Evolutionary conservation across 805 yeast species (phyloP).

Genomic region (Starmerella khaoyaiensis): DNA sequence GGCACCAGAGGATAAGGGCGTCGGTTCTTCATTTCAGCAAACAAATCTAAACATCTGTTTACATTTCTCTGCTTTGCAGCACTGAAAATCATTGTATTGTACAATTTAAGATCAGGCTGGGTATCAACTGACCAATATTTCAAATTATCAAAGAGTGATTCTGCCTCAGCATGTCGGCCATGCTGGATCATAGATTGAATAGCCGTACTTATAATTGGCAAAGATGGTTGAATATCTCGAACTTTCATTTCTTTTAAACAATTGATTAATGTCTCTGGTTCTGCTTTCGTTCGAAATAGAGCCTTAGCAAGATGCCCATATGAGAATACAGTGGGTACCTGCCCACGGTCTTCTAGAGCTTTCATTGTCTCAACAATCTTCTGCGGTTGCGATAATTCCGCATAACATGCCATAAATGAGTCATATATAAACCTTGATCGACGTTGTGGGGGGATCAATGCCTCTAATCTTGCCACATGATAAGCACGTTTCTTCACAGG

Average conservation of each 20-base stretch:
- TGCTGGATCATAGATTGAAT: slow-evolving; percentile 46
- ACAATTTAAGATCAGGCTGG: slow-evolving; percentile 55
- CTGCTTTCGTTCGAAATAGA: slow-evolving; percentile 22
- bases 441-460: slow-evolving; percentile 16
- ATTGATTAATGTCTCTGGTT: slow-evolving; percentile 17
- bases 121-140: slow-evolving; percentile 58
- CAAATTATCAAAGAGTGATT: slow-evolving; percentile 68
- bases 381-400: slow-evolving; percentile 21
- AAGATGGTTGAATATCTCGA: slow-evolving; percentile 20
- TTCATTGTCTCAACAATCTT: slow-evolving; percentile 22
- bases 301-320: slow-evolving; percentile 28
- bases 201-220: slow-evolving; percentile 40
- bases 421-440: slow-evolving; percentile 19
- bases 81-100: slow-evolving; percentile 57
- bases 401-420: slow-evolving; percentile 27
- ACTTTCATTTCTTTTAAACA: slow-evolving; percentile 20
- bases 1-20: slow-evolving; percentile 31
- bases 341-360: slow-evolving; percentile 11
- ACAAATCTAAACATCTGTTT: slow-evolving; percentile 64
- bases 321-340: slow-evolving; percentile 25
- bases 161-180: slow-evolving; percentile 45
- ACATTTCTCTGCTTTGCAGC: slow-evolving; percentile 50
- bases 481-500: slow-evolving; percentile 22
- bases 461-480: slow-evolving; percentile 17
- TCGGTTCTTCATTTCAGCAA: slow-evolving; percentile 46